Evolutionary conservation across 345 rosid genomes (phyloP), one percentile per base, ranked within the genome.

Genomic region (Sisymbrium altissimum): DNA sequence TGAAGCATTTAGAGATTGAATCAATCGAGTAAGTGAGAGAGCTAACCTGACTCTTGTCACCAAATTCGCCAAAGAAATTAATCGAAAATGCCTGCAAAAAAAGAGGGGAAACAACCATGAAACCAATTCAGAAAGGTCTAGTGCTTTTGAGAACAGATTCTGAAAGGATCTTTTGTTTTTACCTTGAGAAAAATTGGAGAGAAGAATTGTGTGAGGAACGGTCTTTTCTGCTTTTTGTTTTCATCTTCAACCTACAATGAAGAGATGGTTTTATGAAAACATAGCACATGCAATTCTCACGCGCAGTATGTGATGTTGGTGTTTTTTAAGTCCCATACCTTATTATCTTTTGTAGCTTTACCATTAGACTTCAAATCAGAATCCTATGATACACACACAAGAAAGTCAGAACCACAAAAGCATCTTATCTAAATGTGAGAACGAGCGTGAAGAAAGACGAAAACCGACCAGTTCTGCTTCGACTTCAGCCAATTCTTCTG

Each of bases 31-130:
- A 40, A 49, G 46, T 23, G 46, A 68, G 25, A 72, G 36, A 58
- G 40, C 68, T 76, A 50, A 95, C 97, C 97, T 92, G 99, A 81
- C 99, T 95, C 92, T 87, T 95, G 84, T 95, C 99, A 56, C 99
- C 99, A 92, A 90, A 90, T 86, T 95, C 99, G 23, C 99, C 99
- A 76, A 95, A 92, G 83, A 95, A 95, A 3, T 89, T 92, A 39
- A 95, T 88, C 19, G 97, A 95, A 84, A 95, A 95, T 17, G 99
- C 99, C 99, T 95, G 92, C 75, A 75, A 66, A 21, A 38, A 77
- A n/a, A 64, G 14, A 66, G 41, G 53, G 0, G 9, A 44, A 68
- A 48, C 29, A 56, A 32, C 6, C 10, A 35, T 76, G 49, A 74
- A 80, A 66, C 53, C 57, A 30, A 49, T 33, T n/a, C 56, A 35